phyloP scores from a whole-genome alignment of 768 basidiomycete species.

The Tricholoma terreum region DNA sequence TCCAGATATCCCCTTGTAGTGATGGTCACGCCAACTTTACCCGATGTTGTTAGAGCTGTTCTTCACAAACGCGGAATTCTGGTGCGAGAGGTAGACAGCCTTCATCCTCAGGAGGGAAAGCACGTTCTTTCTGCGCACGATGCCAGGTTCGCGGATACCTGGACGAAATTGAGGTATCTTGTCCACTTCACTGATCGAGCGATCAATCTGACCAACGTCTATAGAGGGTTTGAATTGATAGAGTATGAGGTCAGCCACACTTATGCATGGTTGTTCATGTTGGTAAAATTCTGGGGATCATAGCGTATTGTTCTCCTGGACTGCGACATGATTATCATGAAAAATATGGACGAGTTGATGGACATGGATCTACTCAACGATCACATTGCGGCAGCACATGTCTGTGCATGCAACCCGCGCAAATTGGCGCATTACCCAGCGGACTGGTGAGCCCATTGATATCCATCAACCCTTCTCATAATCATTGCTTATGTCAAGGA shows the following conservation, averaged over 20 bases:
- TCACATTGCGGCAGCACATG: constrained; percentile 86
- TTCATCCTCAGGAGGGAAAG: constrained; percentile 47
- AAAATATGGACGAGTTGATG: constrained; percentile 77
- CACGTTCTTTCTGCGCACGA: constrained; percentile 43
- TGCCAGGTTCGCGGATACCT: constrained; percentile 62
- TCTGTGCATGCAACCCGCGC: constrained; percentile 92
- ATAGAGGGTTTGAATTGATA: constrained; percentile 59
- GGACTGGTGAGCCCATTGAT: constrained; percentile 65
- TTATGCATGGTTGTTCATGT: too few species aligned
- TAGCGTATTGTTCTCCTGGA: constrained; percentile 82
- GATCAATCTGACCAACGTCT: background rate
- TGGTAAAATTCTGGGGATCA: background rate
- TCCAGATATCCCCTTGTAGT: constrained; percentile 77
- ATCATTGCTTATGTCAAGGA: constrained; percentile 48
- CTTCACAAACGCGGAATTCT: constrained; percentile 53
- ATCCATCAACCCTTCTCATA: background rate
- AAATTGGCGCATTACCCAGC: constrained; percentile 80
- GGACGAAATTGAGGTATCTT: constrained; percentile 61
- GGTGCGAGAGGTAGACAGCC: constrained; percentile 54
- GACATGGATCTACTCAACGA: constrained; percentile 59
- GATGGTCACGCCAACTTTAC: constrained; percentile 64
- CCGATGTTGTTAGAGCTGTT: constrained; percentile 46
- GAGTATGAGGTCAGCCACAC: constrained; percentile 57
- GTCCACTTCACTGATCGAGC: background rate
- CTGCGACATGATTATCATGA: constrained; percentile 81